phyloP scores from a whole-genome alignment of 2,329 filamentous ascomycete species.

The Trichoderma brevicompactum region DNA sequence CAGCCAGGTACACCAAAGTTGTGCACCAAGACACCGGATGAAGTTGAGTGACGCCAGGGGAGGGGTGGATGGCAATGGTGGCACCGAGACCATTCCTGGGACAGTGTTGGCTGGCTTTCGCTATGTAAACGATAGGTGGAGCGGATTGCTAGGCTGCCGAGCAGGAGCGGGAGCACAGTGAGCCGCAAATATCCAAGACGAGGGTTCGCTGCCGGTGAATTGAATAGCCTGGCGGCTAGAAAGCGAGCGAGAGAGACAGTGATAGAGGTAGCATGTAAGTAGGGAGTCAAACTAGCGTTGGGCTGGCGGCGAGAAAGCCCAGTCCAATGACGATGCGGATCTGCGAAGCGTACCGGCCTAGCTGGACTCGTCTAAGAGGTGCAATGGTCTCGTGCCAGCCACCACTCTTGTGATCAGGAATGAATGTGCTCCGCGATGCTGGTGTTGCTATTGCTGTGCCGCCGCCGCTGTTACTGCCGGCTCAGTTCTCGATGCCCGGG shows the following conservation, averaged over 20 bases:
- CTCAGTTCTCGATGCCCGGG: conserved; percentile 4
- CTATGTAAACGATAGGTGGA: conserved; percentile 37
- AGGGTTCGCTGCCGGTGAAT: conserved; percentile 25
- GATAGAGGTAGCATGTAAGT: conserved; percentile 37
- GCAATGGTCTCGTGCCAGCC: conserved; percentile 25
- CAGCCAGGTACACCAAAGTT: conserved; percentile 36
- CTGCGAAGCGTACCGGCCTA: conserved; percentile 23
- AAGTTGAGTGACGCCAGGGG: conserved; percentile 40
- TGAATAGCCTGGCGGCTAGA: conserved; percentile 27
- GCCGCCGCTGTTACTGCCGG: conserved; percentile 15
- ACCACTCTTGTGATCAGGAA: conserved; percentile 17
- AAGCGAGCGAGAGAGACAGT: conserved; percentile 32
- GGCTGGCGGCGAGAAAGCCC: conserved; percentile 14
- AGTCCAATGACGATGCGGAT: conserved; percentile 26
- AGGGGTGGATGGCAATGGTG: conserved; percentile 43
- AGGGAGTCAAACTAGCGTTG: conserved; percentile 34
- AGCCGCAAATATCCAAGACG: conserved; percentile 33
- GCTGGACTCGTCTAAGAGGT: conserved; percentile 20
- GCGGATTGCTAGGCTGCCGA: conserved; percentile 32
- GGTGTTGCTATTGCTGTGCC: conserved; percentile 20
- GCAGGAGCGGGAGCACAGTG: conserved; percentile 31
- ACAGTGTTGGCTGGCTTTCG: conserved; percentile 38
- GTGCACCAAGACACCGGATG: conserved; percentile 37
- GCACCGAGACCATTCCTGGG: conserved; percentile 43
- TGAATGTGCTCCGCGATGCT: conserved; percentile 15